These are phyloP conservation scores for Lyophyllum semitale DNA, from an alignment of 768 basidiomycete genomes.

Conservation along the genomic window DNA sequence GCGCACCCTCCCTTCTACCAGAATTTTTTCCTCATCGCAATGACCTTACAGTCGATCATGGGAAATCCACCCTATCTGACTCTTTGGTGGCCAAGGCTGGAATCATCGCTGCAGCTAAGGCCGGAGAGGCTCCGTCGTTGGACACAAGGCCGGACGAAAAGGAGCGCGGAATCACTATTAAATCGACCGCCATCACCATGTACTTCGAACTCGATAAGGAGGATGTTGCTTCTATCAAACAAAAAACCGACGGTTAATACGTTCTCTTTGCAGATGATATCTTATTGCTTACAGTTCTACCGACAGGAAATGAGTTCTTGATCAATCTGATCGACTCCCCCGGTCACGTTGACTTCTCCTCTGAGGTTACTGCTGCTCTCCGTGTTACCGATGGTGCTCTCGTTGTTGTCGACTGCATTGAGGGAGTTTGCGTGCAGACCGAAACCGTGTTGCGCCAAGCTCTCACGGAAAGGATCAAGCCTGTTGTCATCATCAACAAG, in stretches of 20 bases:
- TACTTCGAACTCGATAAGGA: constrained; percentile 96
- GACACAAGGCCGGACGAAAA: constrained; percentile 98
- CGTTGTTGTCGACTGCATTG: constrained; percentile 99
- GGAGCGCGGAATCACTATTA: constrained; percentile 99
- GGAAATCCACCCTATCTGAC: constrained; percentile 99
- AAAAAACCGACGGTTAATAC: constrained; percentile 85
- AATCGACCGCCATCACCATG: constrained; percentile 93
- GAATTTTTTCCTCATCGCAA: constrained; percentile 6
- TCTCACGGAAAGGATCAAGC: constrained; percentile 97
- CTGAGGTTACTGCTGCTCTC: constrained; percentile 98
- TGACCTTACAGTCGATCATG: constrained; percentile 86
- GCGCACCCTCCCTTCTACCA: constrained; percentile 25
- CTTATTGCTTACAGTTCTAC: background rate
- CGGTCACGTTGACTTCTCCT: constrained; percentile 99
- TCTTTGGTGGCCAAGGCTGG: constrained; percentile 99
- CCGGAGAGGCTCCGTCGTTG: constrained; percentile 95
- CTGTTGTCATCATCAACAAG: constrained; percentile 99
- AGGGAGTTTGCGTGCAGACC: constrained; percentile 99
- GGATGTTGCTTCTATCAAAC: constrained; percentile 80
- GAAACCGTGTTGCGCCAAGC: constrained; percentile 99
- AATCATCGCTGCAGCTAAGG: constrained; percentile 93
- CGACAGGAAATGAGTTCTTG: constrained; percentile 88
- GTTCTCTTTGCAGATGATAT: background rate
- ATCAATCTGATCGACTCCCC: constrained; percentile 72
- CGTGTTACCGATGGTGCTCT: constrained; percentile 99